Conservation (phyloP, 2,329 filamentous ascomycete genomes). For the Neonectria magnoliae region DNA sequence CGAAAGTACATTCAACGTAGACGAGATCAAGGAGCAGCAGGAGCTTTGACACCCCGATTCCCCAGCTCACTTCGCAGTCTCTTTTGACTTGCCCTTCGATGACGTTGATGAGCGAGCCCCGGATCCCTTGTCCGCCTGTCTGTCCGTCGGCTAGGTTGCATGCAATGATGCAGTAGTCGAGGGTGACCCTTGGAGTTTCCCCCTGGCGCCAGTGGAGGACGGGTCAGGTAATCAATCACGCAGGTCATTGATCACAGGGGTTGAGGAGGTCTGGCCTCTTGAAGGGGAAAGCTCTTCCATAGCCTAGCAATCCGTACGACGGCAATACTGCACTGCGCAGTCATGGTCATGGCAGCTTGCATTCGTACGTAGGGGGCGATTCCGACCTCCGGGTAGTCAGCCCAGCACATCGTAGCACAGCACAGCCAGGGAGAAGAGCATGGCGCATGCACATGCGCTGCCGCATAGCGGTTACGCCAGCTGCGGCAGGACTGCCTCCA, state of each 20-base stretch:
- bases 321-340: slow-evolving; percentile 5
- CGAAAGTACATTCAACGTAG: background rate
- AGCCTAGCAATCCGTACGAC: slow-evolving; percentile 1
- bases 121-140: slow-evolving; percentile 7
- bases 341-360: background rate
- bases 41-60: background rate
- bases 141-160: slow-evolving; percentile 11
- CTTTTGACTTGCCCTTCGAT: slow-evolving; percentile 37
- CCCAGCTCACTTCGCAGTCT: background rate
- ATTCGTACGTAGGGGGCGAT: background rate
- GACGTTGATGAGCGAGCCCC: slow-evolving; percentile 30
- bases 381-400: background rate
- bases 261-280: slow-evolving; percentile 6
- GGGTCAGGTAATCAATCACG: slow-evolving; percentile 25
- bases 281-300: slow-evolving; percentile 14
- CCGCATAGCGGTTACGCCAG: slow-evolving; percentile 16
- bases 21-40: slow-evolving; percentile 25
- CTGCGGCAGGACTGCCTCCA: slow-evolving; percentile 8
- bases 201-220: slow-evolving; percentile 15
- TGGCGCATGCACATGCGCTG: slow-evolving; percentile 10
- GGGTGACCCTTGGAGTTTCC: slow-evolving; percentile 18
- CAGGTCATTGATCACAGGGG: slow-evolving; percentile 13
- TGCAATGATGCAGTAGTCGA: slow-evolving; percentile 18
- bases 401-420: background rate
- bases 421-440: slow-evolving; percentile 3